Base-by-base conservation (phyloP, 257 asterid species). In the Capsicum baccatum region DNA sequence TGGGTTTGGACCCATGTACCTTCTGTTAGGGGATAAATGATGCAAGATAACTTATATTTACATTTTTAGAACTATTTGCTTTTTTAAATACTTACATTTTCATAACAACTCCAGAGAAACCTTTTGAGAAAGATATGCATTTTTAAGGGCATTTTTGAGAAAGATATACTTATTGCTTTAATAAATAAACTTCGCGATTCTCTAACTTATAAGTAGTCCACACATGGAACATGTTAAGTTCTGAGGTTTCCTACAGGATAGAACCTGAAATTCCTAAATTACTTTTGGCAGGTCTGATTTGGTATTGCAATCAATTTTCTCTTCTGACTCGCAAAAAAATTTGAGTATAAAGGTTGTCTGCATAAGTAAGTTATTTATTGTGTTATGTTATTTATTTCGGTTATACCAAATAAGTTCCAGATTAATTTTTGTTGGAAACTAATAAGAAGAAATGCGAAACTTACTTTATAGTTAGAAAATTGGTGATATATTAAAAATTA, bases 1-100 rank as follows among this genome's bases (percentile, higher is more conserved):
- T 73, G 59, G 60, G 19, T 19, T 48, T 50, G 59, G 62, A 48
- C 60, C 44, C 60, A 74, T 12, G 80, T 74, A 48, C 59, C 19
- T 11, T 74, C 21, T 74, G 44, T 33, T 74, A 12, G 60, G 80
- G 58, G 80, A 74, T 50, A 21, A 26, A 74, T 74, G 80, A 74
- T 50, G 62, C 11, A 7, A 48, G 13, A 21, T 74, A 50, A 74
- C 80, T 74, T 74, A 50, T 44, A 19, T 74, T 12, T 74, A 50
- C 44, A 19, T 74, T 12, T 74, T 19, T 21, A 50, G 39, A 50
- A 50, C 15, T 74, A 37, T 13, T 50, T 21, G 19, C 19, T 12
- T 21, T 48, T 71, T 13, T 21, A 44, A 19, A 11, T 19, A 48
- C 42, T 48, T 47, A 12, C 80, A 74, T 21, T 48, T 73, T 13